Evolutionary conservation across 495 filamentous ascomycete genomes (phyloP), one percentile per base, ranked within the genome.

Genomic region (Melanomma pulvis-pyrius): DNA sequence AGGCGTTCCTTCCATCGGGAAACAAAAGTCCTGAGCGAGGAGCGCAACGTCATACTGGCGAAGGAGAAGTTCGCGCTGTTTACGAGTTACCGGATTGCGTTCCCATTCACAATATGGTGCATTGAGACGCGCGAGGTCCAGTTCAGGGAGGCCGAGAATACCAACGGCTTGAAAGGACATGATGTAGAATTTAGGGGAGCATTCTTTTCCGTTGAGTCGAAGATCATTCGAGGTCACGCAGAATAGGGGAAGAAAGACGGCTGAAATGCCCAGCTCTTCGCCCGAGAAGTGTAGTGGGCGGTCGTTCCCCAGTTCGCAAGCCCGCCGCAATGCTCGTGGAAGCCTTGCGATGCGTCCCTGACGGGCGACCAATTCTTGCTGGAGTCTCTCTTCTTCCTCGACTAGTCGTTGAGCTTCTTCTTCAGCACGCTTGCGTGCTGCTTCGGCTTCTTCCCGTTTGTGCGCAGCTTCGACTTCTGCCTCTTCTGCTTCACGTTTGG

Each of bases 141-240:
- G 63, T 29, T 75, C 71, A 3, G 64, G 71, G 22, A 75, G 71
- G 3, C 73, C 75, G 7, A 79, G 71, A 12, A 77, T 64, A 25
- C 74, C 71, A 1, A 70, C 73, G 2, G 63, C 73, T 52, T 76
- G 73, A 52, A 74, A 70, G 30, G 73, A 76, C 48, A 75, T 62
- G 3, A 77, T 65, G 67, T 71, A 76, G 0, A 41, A 32, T 26
- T 70, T 70, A 17, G 54, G 19, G 28, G 11, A 19, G 21, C 19
- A 21, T 13, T 47, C 47, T 26, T 58, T 25, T 25, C 24, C 39
- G 25, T 28, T 26, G 4, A 70, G 47, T 29, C 50, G 69, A 17
- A 73, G 66, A 25, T 74, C 65, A 11, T 64, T 29, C 15, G 62
- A 32, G 2, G 44, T 51, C 11, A 73, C 58, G 28, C 52, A 63